Evolutionary conservation across 257 asterid genomes (phyloP), one percentile per base, ranked within the genome.

Genomic region (Ballota nigra): DNA sequence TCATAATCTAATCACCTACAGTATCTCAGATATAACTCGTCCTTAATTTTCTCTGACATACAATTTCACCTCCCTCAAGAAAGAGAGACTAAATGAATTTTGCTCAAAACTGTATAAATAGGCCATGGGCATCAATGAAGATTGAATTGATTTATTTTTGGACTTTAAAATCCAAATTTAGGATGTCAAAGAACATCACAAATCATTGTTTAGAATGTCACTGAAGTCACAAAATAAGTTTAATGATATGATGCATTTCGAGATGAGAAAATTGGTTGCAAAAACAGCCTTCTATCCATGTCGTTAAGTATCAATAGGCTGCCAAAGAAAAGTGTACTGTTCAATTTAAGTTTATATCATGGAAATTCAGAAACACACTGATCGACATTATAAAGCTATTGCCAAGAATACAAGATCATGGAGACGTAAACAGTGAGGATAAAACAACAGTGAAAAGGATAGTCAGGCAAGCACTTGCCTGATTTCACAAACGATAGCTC

Each of bases 221-320:
- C 29, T 45, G 53, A 45, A 5, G 53, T 10, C 26, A 55, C 38
- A 36, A 19, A 23, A 26, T 15, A 24, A 20, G 56, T 4, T 22
- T 11, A 68, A 5, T 12, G 10, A 19, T 19, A 13, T 31, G 52
- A 4, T 26, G 38, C 26, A 20, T 55, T 52, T 23, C n/a, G 7
- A 69, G 40, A 40, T 11, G 68, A 70, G 49, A 26, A 26, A 68
- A 53, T 11, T 33, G 52, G 11, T 29, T 11, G 13, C 11, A 8
- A n/a, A n/a, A n/a, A 22, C 57, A 67, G 65, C 40, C 58, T 55
- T 22, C 51, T 8, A 58, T 24, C 66, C 41, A 40, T 70, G 67
- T 22, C 13, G 43, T 59, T 71, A 29, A 20, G 10, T 19, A 71
- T 60, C 45, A 49, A 36, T 49, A 62, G 36, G 53, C 53, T 61